Evolutionary conservation across 2,329 filamentous ascomycete species (phyloP).

Genomic region (Cladosporium sp.): DNA sequence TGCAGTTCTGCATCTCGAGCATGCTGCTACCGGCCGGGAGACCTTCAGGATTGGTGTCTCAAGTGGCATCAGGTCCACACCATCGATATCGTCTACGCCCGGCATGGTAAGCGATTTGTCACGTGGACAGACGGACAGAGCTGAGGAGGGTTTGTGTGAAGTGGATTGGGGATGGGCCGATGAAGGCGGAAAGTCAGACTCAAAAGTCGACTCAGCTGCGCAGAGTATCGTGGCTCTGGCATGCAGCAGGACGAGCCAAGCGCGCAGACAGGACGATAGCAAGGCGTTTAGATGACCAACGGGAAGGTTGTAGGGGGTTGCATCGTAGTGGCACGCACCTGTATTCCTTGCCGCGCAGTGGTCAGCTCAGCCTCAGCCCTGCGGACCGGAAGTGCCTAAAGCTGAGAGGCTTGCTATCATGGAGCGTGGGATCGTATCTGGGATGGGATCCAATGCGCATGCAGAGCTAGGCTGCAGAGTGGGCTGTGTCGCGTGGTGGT

Average conservation of each 20-base stretch:
- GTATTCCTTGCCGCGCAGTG: slow-evolving; percentile 11
- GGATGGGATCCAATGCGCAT: slow-evolving; percentile 3
- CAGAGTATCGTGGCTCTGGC: neutral
- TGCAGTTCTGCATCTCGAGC: slow-evolving; percentile 77
- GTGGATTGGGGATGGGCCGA: neutral
- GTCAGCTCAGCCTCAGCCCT: slow-evolving; percentile 16
- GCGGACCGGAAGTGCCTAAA: neutral
- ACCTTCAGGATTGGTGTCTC: slow-evolving; percentile 64
- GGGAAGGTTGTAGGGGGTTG: neutral
- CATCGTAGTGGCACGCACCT: slow-evolving; percentile 12
- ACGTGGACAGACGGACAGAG: neutral
- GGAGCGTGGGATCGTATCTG: neutral
- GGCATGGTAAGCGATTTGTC: slow-evolving; percentile 8
- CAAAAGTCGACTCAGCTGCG: slow-evolving; percentile 1
- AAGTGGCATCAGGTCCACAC: slow-evolving; percentile 38
- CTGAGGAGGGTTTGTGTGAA: neutral
- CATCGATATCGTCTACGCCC: slow-evolving; percentile 23
- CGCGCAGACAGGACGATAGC: neutral
- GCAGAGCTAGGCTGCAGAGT: slow-evolving; percentile 1
- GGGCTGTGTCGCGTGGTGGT: slow-evolving; percentile 2
- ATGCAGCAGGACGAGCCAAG: neutral
- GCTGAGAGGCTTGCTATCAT: neutral
- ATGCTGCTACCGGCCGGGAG: slow-evolving; percentile 74
- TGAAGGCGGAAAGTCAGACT: neutral
- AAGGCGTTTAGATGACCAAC: neutral